Conservation (phyloP, 2,329 filamentous ascomycete genomes). For the Diplodia scrobiculata region DNA sequence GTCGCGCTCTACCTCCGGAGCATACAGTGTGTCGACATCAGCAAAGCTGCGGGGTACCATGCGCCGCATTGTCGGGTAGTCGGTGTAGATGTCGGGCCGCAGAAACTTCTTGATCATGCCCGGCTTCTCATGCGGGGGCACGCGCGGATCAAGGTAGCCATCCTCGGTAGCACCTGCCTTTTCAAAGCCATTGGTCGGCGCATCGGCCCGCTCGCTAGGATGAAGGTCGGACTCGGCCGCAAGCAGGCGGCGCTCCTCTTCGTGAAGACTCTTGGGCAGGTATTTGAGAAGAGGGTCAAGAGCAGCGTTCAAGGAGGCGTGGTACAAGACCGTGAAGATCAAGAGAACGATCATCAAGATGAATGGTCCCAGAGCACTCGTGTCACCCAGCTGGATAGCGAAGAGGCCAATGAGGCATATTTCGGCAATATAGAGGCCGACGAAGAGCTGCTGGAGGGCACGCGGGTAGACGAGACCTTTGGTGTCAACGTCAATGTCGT, state of each 20-base stretch:
- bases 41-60: conserved; percentile 32
- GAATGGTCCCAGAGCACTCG: conserved; percentile 40
- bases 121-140: conserved; percentile 18
- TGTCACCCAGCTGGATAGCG: conserved; percentile 31
- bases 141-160: not conserved
- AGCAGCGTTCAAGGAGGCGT: conserved; percentile 29
- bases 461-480: conserved; percentile 52
- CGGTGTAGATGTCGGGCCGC: conserved; percentile 29
- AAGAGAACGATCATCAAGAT: conserved; percentile 41
- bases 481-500: conserved; percentile 52
- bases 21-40: conserved; percentile 30
- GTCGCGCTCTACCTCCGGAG: conserved; percentile 42
- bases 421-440: conserved; percentile 53
- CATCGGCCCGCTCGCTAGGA: conserved; percentile 18
- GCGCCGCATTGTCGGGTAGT: conserved; percentile 32
- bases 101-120: conserved; percentile 26
- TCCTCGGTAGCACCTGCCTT: conserved; percentile 14
- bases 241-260: conserved; percentile 30
- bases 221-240: conserved; percentile 19
- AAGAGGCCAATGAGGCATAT: conserved; percentile 53
- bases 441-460: conserved; percentile 52
- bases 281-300: conserved; percentile 30
- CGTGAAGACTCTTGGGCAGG: conserved; percentile 24
- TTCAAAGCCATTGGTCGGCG: conserved; percentile 24
- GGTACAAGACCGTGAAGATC: conserved; percentile 30